Evolutionary conservation across 768 basidiomycete genomes (phyloP).

Genomic region (Boletus sp.): DNA sequence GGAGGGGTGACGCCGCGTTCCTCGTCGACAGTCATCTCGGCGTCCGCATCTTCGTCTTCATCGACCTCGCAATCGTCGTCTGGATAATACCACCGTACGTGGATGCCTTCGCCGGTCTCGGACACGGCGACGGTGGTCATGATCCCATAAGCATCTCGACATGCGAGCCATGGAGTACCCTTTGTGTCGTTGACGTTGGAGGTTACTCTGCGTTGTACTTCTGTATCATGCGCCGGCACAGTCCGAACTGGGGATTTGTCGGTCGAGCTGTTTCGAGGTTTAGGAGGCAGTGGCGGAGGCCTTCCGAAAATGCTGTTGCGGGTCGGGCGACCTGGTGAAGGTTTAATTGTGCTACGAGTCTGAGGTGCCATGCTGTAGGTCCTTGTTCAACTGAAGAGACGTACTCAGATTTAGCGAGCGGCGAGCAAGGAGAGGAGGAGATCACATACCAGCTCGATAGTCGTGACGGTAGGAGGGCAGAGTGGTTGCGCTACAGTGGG

Average conservation of each 20-base stretch:
- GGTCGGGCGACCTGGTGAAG: constrained; percentile 16
- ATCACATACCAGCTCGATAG: not conserved
- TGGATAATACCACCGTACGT: constrained; percentile 20
- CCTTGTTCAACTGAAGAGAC: not conserved
- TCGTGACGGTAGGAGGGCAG: not conserved
- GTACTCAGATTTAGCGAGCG: not conserved
- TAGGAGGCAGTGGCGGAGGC: constrained; percentile 1
- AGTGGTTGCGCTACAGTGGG: not conserved
- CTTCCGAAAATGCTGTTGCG: constrained; percentile 26
- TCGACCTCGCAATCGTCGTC: constrained; percentile 2
- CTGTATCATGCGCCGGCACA: not conserved
- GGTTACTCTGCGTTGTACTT: not conserved
- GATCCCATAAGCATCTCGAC: constrained; percentile 13
- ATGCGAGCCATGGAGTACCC: constrained; percentile 17
- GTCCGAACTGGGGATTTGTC: not conserved
- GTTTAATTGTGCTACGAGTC: constrained; percentile 19
- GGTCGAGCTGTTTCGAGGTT: constrained; percentile 4
- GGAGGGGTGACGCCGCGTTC: constrained; percentile 17
- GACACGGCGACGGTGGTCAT: constrained; percentile 15
- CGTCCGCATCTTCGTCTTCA: constrained; percentile 7
- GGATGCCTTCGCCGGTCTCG: constrained; percentile 20
- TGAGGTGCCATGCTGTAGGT: constrained; percentile 24
- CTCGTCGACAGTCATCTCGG: constrained; percentile 14
- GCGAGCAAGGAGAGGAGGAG: not conserved
- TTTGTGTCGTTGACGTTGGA: not conserved